Percentiles rank a stretch among this genome's conserved stretches.
phyloP scores from a whole-genome alignment of 257 asterid genomes.

The Ballota nigra region DNA sequence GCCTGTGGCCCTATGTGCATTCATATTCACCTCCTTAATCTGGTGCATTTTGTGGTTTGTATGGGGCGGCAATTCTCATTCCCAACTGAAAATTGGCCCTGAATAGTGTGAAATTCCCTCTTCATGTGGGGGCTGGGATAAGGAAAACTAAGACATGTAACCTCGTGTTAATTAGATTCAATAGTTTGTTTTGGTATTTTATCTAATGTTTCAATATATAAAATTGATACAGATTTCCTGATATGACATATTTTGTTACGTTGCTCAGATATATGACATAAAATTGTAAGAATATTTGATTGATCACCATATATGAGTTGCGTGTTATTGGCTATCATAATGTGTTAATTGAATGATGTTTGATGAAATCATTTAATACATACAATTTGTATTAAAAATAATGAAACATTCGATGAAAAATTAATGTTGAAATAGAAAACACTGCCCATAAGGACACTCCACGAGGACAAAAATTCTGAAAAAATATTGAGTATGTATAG shows the following conservation, averaged over 20 bases:
- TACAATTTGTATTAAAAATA: background rate
- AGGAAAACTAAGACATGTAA: background rate
- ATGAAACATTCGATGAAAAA: background rate
- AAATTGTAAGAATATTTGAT: too few species aligned
- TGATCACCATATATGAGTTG: background rate
- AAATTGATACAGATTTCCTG: too few species aligned
- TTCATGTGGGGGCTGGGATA: background rate
- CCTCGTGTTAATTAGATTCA: too few species aligned
- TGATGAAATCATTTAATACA: background rate
- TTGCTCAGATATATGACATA: too few species aligned
- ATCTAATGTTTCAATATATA: too few species aligned
- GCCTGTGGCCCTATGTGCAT: background rate
- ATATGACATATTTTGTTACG: background rate
- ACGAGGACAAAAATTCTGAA: background rate
- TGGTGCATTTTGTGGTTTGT: too few species aligned
- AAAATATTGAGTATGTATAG: too few species aligned
- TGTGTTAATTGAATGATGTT: background rate
- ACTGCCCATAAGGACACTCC: background rate
- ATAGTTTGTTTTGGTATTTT: too few species aligned
- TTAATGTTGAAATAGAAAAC: background rate
- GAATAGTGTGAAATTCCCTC: too few species aligned
- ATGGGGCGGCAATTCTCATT: too few species aligned
- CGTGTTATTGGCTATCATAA: background rate
- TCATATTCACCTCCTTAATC: too few species aligned
- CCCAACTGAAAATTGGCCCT: too few species aligned